phyloP scores from a whole-genome alignment of 306 rosid genomes.

The Quillaja saponaria region DNA sequence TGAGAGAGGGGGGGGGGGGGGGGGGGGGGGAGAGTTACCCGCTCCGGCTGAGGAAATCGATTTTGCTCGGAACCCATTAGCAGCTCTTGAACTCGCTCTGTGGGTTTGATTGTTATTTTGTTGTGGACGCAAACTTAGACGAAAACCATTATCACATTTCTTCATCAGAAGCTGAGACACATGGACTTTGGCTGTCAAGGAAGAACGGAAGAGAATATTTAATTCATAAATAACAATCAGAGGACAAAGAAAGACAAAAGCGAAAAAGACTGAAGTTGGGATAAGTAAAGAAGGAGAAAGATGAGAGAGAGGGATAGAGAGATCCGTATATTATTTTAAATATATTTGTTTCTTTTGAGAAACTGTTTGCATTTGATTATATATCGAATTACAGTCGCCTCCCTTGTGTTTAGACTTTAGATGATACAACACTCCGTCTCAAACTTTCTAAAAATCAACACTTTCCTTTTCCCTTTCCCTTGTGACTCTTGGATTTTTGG shows the following conservation, averaged over 20 bases:
- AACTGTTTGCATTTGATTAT: too few relatives aligned
- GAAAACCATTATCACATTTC: slow-evolving; percentile 47
- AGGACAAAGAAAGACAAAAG: slow-evolving; percentile 90
- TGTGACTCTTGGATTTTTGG: too few relatives aligned
- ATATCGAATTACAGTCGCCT: too few relatives aligned
- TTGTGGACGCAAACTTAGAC: slow-evolving; percentile 28
- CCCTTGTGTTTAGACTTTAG: too few relatives aligned
- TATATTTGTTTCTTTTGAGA: too few relatives aligned
- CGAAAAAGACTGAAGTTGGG: slow-evolving; percentile 42
- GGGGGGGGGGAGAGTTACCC: slow-evolving; percentile 50
- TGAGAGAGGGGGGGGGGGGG: too few relatives aligned
- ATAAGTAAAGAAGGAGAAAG: slow-evolving; percentile 28
- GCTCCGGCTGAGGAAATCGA: slow-evolving; percentile 83
- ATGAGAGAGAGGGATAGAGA: slow-evolving; percentile 27
- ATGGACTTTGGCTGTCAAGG: slow-evolving; percentile 42
- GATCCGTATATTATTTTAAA: too few relatives aligned
- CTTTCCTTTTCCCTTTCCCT: too few relatives aligned
- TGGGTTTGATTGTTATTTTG: slow-evolving; percentile 25
- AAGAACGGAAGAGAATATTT: slow-evolving; percentile 32
- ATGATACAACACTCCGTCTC: too few relatives aligned
- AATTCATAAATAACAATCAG: slow-evolving; percentile 39
- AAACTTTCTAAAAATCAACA: too few relatives aligned
- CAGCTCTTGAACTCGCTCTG: slow-evolving; percentile 15
- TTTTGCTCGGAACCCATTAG: slow-evolving; percentile 92
- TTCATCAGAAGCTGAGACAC: slow-evolving; percentile 44